These are phyloP conservation scores for Trifolium pratense DNA, from an alignment of 306 rosid species.

Conservation along the genomic window DNA sequence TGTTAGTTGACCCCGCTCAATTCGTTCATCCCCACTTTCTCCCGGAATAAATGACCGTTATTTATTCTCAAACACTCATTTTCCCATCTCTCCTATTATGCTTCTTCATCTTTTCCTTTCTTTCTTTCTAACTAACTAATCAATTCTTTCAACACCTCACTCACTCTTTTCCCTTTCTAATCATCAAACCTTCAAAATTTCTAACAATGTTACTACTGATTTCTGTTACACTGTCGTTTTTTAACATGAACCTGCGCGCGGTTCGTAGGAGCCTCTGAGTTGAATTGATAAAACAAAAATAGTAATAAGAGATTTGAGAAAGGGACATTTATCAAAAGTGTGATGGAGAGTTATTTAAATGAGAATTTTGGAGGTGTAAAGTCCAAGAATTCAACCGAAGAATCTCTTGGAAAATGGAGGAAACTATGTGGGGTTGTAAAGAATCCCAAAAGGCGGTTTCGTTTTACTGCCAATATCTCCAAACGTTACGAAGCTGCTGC, in stretches of 20 bases:
- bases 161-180: conserved; percentile 25
- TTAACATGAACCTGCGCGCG: conserved; percentile 3
- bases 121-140: conserved; percentile 25
- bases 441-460: conserved; percentile 84
- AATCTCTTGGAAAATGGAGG: conserved; percentile 83
- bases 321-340: background rate
- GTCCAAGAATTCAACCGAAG: conserved; percentile 73
- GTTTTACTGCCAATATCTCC: conserved; percentile 87
- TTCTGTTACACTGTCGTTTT: conserved; percentile 20
- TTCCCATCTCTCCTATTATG: conserved; percentile 33
- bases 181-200: background rate
- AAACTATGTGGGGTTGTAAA: conserved; percentile 72
- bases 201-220: conserved; percentile 9
- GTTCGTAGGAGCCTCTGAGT: background rate
- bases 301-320: background rate
- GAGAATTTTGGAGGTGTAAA: conserved; percentile 74
- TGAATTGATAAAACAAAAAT: background rate
- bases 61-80: conserved; percentile 41
- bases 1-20: conserved; percentile 50
- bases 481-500: conserved; percentile 82
- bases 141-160: conserved; percentile 16
- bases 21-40: conserved; percentile 44
- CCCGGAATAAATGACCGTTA: conserved; percentile 44
- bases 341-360: conserved; percentile 76
- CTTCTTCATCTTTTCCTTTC: conserved; percentile 19